These are phyloP conservation scores for Oenanthe sinensis DNA, from an alignment of 129 eudicot species.

Conservation along the genomic window DNA sequence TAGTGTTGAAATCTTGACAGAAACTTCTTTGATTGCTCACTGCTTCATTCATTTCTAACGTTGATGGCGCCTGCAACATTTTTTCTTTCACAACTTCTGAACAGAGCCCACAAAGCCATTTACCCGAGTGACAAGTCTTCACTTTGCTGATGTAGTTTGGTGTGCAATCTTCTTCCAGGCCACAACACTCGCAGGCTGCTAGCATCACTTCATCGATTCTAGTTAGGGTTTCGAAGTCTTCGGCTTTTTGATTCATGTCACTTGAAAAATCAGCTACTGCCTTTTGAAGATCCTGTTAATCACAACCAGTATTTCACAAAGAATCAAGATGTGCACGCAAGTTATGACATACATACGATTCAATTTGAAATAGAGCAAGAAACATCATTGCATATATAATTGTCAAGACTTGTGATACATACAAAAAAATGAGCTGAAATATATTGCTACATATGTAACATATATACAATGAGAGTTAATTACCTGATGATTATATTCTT, in stretches of 20 bases:
- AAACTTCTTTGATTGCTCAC: constrained; percentile 30
- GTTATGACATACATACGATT: not conserved
- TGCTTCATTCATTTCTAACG: constrained; percentile 38
- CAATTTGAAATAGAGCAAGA: too few relatives aligned
- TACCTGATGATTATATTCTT: not conserved
- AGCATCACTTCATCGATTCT: constrained; percentile 27
- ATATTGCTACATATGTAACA: too few relatives aligned
- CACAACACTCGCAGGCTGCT: constrained; percentile 60
- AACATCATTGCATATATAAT: not conserved
- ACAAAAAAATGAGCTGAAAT: too few relatives aligned
- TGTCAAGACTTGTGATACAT: not conserved
- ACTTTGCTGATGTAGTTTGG: constrained; percentile 27
- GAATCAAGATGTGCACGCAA: not conserved
- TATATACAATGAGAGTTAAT: not conserved
- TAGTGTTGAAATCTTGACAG: constrained; percentile 33
- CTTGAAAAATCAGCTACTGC: constrained; percentile 28
- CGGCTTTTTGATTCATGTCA: constrained; percentile 13
- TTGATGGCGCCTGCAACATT: constrained; percentile 12
- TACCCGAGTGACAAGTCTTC: constrained; percentile 34
- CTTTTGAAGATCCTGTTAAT: constrained; percentile 19
- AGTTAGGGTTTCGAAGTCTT: constrained; percentile 20
- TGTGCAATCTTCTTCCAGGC: constrained; percentile 59
- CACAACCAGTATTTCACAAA: not conserved
- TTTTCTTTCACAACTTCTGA: constrained; percentile 54
- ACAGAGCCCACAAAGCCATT: constrained; percentile 72